Conservation (phyloP, 768 basidiomycete genomes). For the Boletus subparvulus region DNA sequence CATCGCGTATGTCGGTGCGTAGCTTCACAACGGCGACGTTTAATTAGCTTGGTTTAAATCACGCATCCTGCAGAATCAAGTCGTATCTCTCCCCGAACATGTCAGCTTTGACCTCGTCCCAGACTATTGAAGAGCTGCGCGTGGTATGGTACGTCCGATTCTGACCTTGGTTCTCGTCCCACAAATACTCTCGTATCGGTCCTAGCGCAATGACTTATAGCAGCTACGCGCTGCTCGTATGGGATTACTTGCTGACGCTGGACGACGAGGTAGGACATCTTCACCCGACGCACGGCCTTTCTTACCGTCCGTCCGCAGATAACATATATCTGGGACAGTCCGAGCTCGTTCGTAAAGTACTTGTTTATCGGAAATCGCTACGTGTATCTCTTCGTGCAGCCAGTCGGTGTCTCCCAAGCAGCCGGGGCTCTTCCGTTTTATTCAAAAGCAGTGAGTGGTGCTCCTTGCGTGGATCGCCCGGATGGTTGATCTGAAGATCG, state of each 20-base stretch:
- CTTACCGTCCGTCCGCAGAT: neutral
- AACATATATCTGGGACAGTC: neutral
- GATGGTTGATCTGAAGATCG: neutral
- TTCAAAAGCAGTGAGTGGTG: neutral
- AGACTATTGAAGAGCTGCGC: neutral
- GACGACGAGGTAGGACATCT: constrained; percentile 1
- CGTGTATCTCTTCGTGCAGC: neutral
- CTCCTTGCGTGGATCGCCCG: neutral
- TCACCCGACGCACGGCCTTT: neutral
- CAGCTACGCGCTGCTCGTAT: neutral
- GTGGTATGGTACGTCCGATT: neutral
- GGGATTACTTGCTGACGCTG: constrained; percentile 7
- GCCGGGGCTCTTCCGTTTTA: neutral
- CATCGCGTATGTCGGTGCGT: neutral
- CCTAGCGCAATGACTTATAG: neutral
- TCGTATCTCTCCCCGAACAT: neutral
- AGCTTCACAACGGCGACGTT: neutral
- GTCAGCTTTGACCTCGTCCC: neutral
- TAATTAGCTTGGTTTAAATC: neutral
- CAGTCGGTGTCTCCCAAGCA: neutral
- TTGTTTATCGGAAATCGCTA: constrained; percentile 7
- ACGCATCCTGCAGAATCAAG: neutral
- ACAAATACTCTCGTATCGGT: neutral
- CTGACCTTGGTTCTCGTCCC: neutral
- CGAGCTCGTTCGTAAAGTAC: neutral